Percentiles rank a stretch among this genome's conserved stretches.
phyloP scores from a whole-genome alignment of 2,329 filamentous ascomycete species.

The Hypoxylon sp. region DNA sequence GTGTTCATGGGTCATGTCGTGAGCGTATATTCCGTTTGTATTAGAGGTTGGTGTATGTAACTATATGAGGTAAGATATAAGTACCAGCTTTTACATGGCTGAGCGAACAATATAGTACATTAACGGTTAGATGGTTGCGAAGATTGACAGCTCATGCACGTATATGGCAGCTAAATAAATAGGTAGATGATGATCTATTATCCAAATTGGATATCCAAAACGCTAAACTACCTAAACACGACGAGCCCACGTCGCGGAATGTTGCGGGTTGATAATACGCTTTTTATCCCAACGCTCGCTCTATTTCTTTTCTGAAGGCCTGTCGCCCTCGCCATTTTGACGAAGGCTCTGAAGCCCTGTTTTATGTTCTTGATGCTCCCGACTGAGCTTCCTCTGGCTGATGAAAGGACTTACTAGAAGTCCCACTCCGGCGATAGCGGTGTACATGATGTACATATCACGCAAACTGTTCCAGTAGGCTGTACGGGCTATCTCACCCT shows the following conservation, averaged over 20 bases:
- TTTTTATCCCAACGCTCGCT: neutral
- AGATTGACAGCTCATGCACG: neutral
- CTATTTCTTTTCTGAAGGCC: conserved; percentile 31
- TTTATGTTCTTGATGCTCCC: conserved; percentile 70
- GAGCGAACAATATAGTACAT: neutral
- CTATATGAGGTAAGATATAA: neutral
- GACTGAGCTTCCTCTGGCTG: conserved; percentile 65
- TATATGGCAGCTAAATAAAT: neutral
- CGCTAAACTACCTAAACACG: conserved; percentile 9
- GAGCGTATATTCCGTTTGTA: neutral
- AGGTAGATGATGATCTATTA: conserved; percentile 9
- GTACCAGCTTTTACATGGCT: neutral
- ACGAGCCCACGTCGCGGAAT: neutral
- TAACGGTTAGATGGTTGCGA: neutral
- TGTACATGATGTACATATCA: conserved; percentile 72
- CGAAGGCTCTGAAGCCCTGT: conserved; percentile 66
- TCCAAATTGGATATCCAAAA: neutral
- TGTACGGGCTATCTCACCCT: conserved; percentile 55
- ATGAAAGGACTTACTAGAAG: conserved; percentile 65
- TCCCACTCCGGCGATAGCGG: conserved; percentile 63
- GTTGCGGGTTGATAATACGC: neutral
- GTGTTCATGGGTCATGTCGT: neutral
- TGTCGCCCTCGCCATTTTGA: conserved; percentile 26
- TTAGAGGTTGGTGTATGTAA: neutral
- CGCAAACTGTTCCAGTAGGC: conserved; percentile 67